Evolutionary conservation across 768 basidiomycete species (phyloP).

Genomic region (Neoboletus subvelutipes): DNA sequence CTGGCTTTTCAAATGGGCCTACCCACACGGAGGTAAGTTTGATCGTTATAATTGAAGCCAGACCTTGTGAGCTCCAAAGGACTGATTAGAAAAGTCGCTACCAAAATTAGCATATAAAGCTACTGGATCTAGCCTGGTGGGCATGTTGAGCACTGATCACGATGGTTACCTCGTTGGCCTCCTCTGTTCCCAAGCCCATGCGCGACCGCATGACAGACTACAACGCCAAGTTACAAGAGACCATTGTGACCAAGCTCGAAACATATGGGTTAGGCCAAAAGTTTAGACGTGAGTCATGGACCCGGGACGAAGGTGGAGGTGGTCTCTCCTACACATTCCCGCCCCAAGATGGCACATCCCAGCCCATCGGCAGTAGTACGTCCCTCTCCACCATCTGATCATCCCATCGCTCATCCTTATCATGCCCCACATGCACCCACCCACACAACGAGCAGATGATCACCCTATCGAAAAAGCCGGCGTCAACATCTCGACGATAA

Average conservation of each 20-base stretch:
- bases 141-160: too few relatives aligned
- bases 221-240: conserved; percentile 18
- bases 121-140: neutral
- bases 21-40: neutral
- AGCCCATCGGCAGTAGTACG: neutral
- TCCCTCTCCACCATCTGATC: neutral
- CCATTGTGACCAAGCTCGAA: conserved; percentile 24
- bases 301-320: conserved; percentile 18
- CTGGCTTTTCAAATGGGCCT: neutral
- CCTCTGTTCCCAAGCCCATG: conserved; percentile 5
- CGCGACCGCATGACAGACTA: conserved; percentile 13
- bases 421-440: neutral
- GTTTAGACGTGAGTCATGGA: conserved; percentile 21
- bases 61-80: neutral
- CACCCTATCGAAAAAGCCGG: conserved; percentile 25
- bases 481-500: conserved; percentile 21
- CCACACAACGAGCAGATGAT: neutral
- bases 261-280: conserved; percentile 4
- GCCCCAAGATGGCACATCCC: neutral
- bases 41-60: neutral
- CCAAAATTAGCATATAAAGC: neutral
- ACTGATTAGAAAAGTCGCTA: neutral
- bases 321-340: conserved; percentile 22
- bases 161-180: neutral
- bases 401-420: neutral